A percentile compares a stretch with the other conserved stretches of the same genome.
phyloP scores from a whole-genome alignment of 495 filamentous ascomycete genomes.

The Tuber microsphaerosporum region DNA sequence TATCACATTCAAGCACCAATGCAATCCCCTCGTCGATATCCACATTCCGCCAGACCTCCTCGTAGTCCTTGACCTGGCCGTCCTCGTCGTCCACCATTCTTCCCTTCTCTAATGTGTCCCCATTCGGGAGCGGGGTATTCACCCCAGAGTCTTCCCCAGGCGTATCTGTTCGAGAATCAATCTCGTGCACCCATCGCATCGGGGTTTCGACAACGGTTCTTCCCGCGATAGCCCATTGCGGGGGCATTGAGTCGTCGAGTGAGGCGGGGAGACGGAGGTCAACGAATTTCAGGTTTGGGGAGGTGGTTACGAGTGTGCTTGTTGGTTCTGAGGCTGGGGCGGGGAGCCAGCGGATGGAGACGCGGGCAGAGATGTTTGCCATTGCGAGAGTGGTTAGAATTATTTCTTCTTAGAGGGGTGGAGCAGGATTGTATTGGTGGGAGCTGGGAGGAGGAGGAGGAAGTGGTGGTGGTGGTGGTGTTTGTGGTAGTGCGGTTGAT shows the following conservation, averaged over 20 bases:
- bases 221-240: conserved; percentile 36
- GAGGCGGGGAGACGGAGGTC: conserved; percentile 28
- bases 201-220: conserved; percentile 16
- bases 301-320: conserved; percentile 35
- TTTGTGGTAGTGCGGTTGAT: background rate
- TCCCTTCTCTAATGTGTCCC: conserved; percentile 36
- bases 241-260: background rate
- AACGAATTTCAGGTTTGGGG: conserved; percentile 30
- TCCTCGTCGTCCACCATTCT: conserved; percentile 39
- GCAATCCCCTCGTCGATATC: conserved; percentile 12
- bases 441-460: background rate
- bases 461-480: too few relatives aligned
- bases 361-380: conserved; percentile 32
- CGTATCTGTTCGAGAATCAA: conserved; percentile 31
- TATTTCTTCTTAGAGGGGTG: background rate
- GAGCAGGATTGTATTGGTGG: background rate
- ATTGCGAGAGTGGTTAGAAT: conserved; percentile 3
- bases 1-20: conserved; percentile 20
- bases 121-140: conserved; percentile 22
- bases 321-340: conserved; percentile 26
- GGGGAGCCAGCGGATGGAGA: conserved; percentile 38
- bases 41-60: conserved; percentile 35
- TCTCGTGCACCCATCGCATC: conserved; percentile 32
- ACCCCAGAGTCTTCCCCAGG: conserved; percentile 20
- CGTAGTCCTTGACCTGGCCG: conserved; percentile 28